These are phyloP conservation scores for Colletotrichum godetiae DNA, from an alignment of 2,329 filamentous ascomycete genomes.

Conservation along the genomic window DNA sequence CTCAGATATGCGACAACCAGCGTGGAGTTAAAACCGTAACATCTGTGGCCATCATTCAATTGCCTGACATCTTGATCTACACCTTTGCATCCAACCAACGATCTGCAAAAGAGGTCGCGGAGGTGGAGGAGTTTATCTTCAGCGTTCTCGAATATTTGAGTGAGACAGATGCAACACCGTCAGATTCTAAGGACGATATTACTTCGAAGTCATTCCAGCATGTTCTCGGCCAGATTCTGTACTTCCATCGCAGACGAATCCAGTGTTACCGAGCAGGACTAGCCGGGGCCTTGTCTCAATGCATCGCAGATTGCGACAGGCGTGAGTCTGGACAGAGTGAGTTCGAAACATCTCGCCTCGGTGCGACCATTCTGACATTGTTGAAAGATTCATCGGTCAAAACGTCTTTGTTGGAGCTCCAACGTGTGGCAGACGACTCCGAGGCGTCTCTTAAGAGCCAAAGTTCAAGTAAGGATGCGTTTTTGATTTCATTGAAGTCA, in stretches of 20 bases:
- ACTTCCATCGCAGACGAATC: slow-evolving; percentile 1
- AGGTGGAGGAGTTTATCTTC: not conserved
- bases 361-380: not conserved
- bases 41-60: slow-evolving; percentile 43
- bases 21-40: slow-evolving; percentile 45
- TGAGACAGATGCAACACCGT: not conserved
- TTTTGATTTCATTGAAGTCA: not conserved
- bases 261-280: not conserved
- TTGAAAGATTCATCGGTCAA: not conserved
- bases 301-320: slow-evolving; percentile 1
- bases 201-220: not conserved
- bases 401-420: not conserved
- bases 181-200: not conserved
- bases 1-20: slow-evolving; percentile 44
- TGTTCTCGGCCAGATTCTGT: not conserved
- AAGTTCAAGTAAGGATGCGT: not conserved
- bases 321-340: not conserved
- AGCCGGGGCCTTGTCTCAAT: not conserved
- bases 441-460: no score
- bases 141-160: not conserved
- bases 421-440: not conserved
- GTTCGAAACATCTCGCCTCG: not conserved
- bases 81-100: slow-evolving; percentile 45
- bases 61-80: slow-evolving; percentile 42
- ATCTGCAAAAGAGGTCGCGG: not conserved